Conservation (phyloP, 2,329 filamentous ascomycete species). For the Colletotrichum tamarilloi region DNA sequence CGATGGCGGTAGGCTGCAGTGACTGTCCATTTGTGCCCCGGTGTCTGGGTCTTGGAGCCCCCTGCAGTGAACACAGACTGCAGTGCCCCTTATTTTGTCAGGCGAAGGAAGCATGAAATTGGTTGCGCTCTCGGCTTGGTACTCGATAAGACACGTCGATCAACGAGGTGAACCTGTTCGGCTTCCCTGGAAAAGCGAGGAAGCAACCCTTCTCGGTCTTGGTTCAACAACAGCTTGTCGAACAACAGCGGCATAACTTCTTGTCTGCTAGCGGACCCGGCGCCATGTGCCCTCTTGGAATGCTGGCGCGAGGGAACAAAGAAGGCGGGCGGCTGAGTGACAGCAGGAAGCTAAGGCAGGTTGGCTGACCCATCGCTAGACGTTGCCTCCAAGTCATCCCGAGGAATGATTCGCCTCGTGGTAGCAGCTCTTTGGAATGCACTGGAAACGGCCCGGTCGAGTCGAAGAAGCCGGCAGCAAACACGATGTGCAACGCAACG, state of each 20-base stretch:
- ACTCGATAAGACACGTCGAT: slow-evolving; percentile 1
- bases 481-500: neutral
- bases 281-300: neutral
- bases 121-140: neutral
- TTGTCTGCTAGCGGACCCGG: neutral
- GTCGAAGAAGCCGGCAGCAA: slow-evolving; percentile 1
- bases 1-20: slow-evolving; percentile 1
- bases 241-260: neutral
- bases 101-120: slow-evolving; percentile 2
- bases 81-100: slow-evolving; percentile 6
- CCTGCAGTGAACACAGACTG: neutral
- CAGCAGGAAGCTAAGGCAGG: neutral
- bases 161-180: neutral
- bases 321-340: slow-evolving; percentile 5
- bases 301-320: slow-evolving; percentile 3
- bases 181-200: neutral
- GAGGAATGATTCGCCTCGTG: slow-evolving; percentile 25
- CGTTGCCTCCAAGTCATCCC: neutral
- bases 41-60: slow-evolving; percentile 6
- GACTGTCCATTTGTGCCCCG: neutral
- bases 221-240: neutral
- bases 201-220: neutral
- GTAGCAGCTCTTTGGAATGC: slow-evolving; percentile 19
- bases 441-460: slow-evolving; percentile 21
- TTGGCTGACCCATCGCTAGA: slow-evolving; percentile 18